Base-by-base conservation (phyloP, 73 alveolate genomes). In the Blepharisma japonicum region DNA sequence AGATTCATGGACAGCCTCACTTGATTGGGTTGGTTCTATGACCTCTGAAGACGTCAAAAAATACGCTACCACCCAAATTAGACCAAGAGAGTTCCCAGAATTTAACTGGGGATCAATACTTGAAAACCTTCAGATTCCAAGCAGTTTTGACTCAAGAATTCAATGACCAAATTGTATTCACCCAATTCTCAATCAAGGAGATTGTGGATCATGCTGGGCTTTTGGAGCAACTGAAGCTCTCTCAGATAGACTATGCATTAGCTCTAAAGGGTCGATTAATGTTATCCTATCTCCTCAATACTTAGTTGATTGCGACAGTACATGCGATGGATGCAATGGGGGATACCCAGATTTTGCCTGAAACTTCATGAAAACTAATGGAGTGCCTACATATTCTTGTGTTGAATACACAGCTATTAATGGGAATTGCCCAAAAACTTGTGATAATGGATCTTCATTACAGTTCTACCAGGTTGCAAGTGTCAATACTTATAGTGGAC, bases 151-250 rank as follows among this genome's bases (percentile, higher is more conserved):
- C 42, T 32, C 42, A 32, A 32, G 42, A 3, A 32, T 3, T 32
- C 42, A 32, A 3, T 32, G 42, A 3, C 42, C 42, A 32, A 3
- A 3, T 3, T 32, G 42, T 3, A 32, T 32, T 32, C 42, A 32
- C 3, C 42, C 42, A 32, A 32, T 32, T 32, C 42, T 32, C 3
- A 32, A 32, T 3, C 42, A 32, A 32, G 83, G 78, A 68, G 70
- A 80, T 66, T 95, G 98, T 81, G 98, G 99, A 21, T 93, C 98
- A 11, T 95, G 99, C 88, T 95, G 99, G 98, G 99, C 99, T 46
- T 93, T 95, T 80, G 98, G 96, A 7, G 92, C 98, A 20, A 93
- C 92, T 20, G 99, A 93, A 71, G 88, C 98, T 6, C 80, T 95
- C 87, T 90, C 96, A 71, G 99, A 95, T 88, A 92, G 99, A 86